These are phyloP conservation scores for Diaporthe sp. DNA, from an alignment of 2,329 filamentous ascomycete species.

Conservation along the genomic window DNA sequence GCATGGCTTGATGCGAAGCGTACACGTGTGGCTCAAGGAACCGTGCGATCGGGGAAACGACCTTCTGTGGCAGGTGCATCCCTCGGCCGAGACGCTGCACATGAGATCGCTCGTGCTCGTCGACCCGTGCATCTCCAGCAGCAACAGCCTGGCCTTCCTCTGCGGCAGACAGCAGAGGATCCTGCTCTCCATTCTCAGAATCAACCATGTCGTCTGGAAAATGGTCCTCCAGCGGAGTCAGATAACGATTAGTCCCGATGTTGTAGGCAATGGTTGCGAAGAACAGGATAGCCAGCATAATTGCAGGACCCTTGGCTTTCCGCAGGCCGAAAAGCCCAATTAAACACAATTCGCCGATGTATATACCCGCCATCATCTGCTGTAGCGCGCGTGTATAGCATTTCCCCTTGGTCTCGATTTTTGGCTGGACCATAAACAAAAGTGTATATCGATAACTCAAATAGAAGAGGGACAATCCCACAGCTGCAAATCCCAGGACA, in stretches of 20 bases:
- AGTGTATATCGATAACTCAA: conserved; percentile 90
- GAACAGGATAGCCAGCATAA: conserved; percentile 35
- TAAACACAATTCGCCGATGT: conserved; percentile 83
- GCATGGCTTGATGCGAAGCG: conserved; percentile 40
- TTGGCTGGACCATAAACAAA: conserved; percentile 82
- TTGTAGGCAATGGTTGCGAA: conserved; percentile 35
- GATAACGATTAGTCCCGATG: conserved; percentile 38
- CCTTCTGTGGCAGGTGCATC: conserved; percentile 32
- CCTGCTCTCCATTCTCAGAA: conserved; percentile 29
- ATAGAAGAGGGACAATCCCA: conserved; percentile 85
- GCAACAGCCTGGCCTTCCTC: conserved; percentile 36
- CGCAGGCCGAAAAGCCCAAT: conserved; percentile 83
- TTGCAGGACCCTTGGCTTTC: conserved; percentile 39
- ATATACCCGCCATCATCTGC: conserved; percentile 86
- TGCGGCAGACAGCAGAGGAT: conserved; percentile 35
- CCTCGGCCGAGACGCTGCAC: conserved; percentile 37
- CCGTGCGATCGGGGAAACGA: conserved; percentile 35
- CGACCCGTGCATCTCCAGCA: conserved; percentile 23
- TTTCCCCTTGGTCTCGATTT: conserved; percentile 88
- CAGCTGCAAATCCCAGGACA: conserved; percentile 83
- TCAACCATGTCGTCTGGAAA: conserved; percentile 33
- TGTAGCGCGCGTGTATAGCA: conserved; percentile 91
- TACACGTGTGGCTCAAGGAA: conserved; percentile 40
- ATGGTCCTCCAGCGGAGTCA: conserved; percentile 41
- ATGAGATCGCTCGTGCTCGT: conserved; percentile 26